These are phyloP conservation scores for Erythrophleum ivorense DNA, from an alignment of 331 rosid species.

Conservation along the genomic window DNA sequence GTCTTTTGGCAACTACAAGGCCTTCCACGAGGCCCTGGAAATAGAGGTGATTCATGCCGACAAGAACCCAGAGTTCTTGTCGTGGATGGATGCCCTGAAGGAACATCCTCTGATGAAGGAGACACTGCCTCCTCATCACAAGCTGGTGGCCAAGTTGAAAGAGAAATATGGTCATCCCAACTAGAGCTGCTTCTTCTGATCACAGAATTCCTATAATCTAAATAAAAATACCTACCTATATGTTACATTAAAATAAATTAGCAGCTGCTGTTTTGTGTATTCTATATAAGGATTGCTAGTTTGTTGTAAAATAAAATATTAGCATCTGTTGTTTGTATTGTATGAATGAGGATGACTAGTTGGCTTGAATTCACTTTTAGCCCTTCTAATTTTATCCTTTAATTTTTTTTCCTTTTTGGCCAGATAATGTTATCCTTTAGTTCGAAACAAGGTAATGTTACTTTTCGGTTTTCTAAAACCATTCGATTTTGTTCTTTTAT, in stretches of 20 bases:
- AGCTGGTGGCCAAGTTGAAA: constrained; percentile 29
- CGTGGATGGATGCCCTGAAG: constrained; percentile 50
- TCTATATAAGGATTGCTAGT: not conserved
- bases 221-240: not conserved
- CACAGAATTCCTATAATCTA: not conserved
- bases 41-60: not conserved
- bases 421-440: too few relatives aligned
- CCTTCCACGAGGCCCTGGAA: constrained; percentile 34
- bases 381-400: too few relatives aligned
- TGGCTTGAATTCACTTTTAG: too few relatives aligned
- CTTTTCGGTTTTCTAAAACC: too few relatives aligned
- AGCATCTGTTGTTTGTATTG: too few relatives aligned
- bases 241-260: not conserved
- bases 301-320: not conserved
- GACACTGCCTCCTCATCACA: constrained; percentile 36
- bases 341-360: too few relatives aligned
- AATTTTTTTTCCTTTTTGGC: too few relatives aligned
- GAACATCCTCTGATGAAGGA: constrained; percentile 46
- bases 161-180: not conserved
- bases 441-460: too few relatives aligned
- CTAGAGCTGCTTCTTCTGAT: not conserved
- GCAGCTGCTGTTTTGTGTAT: not conserved
- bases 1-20: constrained; percentile 40
- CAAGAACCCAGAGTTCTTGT: constrained; percentile 28
- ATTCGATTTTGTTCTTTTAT: too few relatives aligned